Evolutionary conservation across 148 eudicot genomes (phyloP).

Genomic region (Cornus kousa): DNA sequence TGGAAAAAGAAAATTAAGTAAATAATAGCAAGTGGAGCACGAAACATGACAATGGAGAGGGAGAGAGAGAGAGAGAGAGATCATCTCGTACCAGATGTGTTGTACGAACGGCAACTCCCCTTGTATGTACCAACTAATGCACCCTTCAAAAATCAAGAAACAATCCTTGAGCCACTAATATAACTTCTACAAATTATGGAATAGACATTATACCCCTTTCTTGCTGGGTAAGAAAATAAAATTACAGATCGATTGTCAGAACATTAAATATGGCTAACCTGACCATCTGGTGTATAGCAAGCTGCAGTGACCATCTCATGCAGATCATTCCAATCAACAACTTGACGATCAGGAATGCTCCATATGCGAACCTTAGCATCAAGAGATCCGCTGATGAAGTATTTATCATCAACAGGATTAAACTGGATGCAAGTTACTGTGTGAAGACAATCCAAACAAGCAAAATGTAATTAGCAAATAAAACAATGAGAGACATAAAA

Average conservation of each 20-base stretch:
- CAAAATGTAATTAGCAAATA: conserved; percentile 8
- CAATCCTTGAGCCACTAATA: conserved; percentile 10
- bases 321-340: conserved; percentile 93
- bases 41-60: not conserved
- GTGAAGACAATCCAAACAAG: conserved; percentile 19
- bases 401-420: conserved; percentile 87
- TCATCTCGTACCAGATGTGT: conserved; percentile 59
- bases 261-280: conserved; percentile 41
- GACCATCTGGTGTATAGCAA: conserved; percentile 94
- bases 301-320: conserved; percentile 99
- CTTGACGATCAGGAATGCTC: conserved; percentile 92
- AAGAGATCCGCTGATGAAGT: conserved; percentile 91
- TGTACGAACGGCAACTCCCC: conserved; percentile 81
- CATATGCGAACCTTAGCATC: conserved; percentile 96
- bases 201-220: not conserved
- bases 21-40: conserved; percentile 2
- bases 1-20: conserved; percentile 16
- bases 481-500: conserved; percentile 4
- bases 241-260: not conserved
- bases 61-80: conserved; percentile 13
- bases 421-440: conserved; percentile 98
- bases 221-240: not conserved
- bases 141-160: conserved; percentile 50
- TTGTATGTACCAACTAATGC: conserved; percentile 95
- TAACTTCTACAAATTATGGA: not conserved